Evolutionary conservation across 2,329 filamentous ascomycete genomes (phyloP).

Genomic region (Pochonia chlamydosporia): DNA sequence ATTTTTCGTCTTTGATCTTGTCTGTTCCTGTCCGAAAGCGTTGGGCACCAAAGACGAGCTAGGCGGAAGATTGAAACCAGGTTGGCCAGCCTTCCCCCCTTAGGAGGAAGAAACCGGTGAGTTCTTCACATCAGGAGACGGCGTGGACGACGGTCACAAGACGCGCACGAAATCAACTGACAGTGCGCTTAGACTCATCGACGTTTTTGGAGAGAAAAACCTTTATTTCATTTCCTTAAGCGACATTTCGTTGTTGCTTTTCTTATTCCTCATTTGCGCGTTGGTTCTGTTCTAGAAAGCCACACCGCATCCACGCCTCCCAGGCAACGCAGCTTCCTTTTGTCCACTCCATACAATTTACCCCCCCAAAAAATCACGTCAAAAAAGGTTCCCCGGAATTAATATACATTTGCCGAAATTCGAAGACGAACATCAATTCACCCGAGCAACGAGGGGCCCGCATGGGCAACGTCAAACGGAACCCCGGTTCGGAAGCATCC

Average conservation of each 20-base stretch:
- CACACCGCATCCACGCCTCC: not conserved
- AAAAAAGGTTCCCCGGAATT: not conserved
- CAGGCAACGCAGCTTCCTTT: conserved; percentile 5
- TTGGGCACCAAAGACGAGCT: not conserved
- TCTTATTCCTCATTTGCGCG: not conserved
- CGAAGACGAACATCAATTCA: not conserved
- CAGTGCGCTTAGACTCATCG: not conserved
- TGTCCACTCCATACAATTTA: not conserved
- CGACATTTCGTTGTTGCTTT: not conserved
- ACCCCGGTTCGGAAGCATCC: not conserved
- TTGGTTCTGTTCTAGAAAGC: not conserved
- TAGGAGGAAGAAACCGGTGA: conserved; percentile 2
- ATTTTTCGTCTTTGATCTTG: not conserved
- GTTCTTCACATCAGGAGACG: conserved; percentile 1
- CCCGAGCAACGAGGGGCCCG: not conserved
- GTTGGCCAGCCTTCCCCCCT: not conserved
- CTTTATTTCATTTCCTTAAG: not conserved
- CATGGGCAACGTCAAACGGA: not conserved
- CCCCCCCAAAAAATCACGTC: not conserved
- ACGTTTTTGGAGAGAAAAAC: not conserved
- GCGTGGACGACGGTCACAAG: not conserved
- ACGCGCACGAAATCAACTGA: not conserved
- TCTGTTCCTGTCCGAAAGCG: not conserved
- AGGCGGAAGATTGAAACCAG: not conserved
- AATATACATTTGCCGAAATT: not conserved